phyloP scores from a whole-genome alignment of 345 rosid genomes.

The Citrus reticulata region DNA sequence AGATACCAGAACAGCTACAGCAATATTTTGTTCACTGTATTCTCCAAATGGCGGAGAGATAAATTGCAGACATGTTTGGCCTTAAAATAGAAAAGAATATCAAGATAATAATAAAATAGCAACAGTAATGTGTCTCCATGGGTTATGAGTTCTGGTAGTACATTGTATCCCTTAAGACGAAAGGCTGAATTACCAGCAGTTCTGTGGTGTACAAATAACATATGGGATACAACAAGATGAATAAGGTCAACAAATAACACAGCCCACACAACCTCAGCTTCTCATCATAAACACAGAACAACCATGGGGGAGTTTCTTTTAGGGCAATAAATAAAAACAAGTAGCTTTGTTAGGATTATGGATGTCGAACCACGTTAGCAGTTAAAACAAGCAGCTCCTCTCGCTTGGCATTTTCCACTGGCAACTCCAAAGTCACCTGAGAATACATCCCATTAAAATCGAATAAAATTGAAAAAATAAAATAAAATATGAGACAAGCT shows the following conservation, averaged over 20 bases:
- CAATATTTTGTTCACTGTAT: too few species aligned
- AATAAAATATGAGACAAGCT: not conserved
- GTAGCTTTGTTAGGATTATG: conserved; percentile 9
- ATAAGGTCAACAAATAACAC: not conserved
- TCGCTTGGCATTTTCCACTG: conserved; percentile 36
- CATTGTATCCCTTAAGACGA: not conserved
- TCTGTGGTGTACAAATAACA: not conserved
- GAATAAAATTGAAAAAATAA: not conserved
- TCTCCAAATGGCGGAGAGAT: not conserved
- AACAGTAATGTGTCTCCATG: not conserved
- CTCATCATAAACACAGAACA: not conserved
- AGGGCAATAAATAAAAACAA: not conserved
- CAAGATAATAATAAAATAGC: not conserved
- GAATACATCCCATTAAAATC: not conserved
- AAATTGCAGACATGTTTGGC: not conserved
- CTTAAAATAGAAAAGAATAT: not conserved
- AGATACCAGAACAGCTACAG: not conserved
- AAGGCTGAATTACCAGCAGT: not conserved
- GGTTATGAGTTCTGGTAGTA: not conserved
- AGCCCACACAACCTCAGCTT: conserved; percentile 1
- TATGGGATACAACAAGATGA: not conserved
- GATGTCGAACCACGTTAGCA: conserved; percentile 34
- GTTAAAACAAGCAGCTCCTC: conserved; percentile 46
- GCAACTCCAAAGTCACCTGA: conserved; percentile 72
- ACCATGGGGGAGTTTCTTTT: conserved; percentile 16